A percentile compares a stretch with the other conserved stretches of the same genome.
Evolutionary conservation across 768 basidiomycete species (phyloP).

Genomic region (Chalciporus chontae): DNA sequence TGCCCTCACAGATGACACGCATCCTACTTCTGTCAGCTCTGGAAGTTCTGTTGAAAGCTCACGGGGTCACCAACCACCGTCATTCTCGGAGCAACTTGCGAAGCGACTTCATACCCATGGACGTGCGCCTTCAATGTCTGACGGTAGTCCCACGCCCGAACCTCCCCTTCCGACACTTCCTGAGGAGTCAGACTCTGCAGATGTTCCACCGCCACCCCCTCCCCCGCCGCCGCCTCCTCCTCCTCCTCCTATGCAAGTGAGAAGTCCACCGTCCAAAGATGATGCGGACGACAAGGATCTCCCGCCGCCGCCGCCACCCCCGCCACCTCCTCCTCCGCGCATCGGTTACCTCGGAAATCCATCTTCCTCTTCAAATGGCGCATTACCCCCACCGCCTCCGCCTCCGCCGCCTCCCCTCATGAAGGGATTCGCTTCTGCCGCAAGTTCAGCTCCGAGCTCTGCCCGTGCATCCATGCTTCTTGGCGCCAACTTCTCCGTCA

Average conservation of each 20-base stretch:
- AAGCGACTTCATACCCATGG: slow-evolving; percentile 54
- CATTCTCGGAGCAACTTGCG: slow-evolving; percentile 60
- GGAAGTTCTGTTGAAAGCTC: slow-evolving; percentile 37
- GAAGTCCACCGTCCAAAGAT: slow-evolving; percentile 13
- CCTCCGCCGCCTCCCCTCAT: slow-evolving; percentile 33
- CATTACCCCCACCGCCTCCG: slow-evolving; percentile 34
- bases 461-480: slow-evolving; percentile 59
- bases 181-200: slow-evolving; percentile 34
- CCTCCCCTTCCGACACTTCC: slow-evolving; percentile 35
- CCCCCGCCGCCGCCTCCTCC: slow-evolving; percentile 15
- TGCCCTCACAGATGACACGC: slow-evolving; percentile 48
- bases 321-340: slow-evolving; percentile 38
- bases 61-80: slow-evolving; percentile 36
- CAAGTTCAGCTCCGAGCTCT: slow-evolving; percentile 41
- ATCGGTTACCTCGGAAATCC: slow-evolving; percentile 29
- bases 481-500: slow-evolving; percentile 52
- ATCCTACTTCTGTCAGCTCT: slow-evolving; percentile 54
- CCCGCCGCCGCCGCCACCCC: slow-evolving; percentile 36
- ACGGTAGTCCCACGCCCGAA: slow-evolving; percentile 34
- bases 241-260: slow-evolving; percentile 10
- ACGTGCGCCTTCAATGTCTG: slow-evolving; percentile 36
- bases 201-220: slow-evolving; percentile 25
- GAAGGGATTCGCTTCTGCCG: slow-evolving; percentile 31
- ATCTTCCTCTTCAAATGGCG: slow-evolving; percentile 15
- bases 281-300: slow-evolving; percentile 18